Base-by-base conservation (phyloP, 345 rosid species). In the Barbarea vulgaris region DNA sequence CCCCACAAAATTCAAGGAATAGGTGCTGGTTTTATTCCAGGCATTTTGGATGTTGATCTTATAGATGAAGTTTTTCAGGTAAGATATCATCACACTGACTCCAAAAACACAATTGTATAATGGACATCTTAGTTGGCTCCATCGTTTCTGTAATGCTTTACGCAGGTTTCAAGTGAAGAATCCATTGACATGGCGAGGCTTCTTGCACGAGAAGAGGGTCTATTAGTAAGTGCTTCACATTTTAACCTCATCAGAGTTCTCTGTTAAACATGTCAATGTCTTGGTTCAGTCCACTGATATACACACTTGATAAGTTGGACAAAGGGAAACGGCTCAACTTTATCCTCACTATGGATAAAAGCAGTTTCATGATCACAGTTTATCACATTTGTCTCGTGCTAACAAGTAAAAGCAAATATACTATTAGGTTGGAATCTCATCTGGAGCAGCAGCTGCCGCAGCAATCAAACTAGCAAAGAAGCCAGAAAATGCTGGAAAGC, bases 1-100 rank as follows among this genome's bases (percentile, higher is more conserved):
- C 97, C 97, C 6, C 98, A 91, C 81, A 93, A 91, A 84, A 91
- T 93, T 77, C 98, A 91, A 81, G 98, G 97, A 65, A 89, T 93
- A 62, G 96, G 98, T 67, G 98, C 96, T 70, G 98, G 92, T 68
- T 93, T 93, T 74, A 66, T 89, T 54, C 98, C 98, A 30, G 82
- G 91, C 65, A 95, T 93, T 69, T 82, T 91, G 88, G 87, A 89
- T 33, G 88, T 91, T 58, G 58, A 67, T 78, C 58, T 87, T 18
- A 77, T 91, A 11, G 93, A 93, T 81, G 96, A 91, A 85, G 88
- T 88, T 67, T 74, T 93, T 84, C 93, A 85, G 81, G 97, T 91
- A 84, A 86, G 79, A 61, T 51, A n/a, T 57, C 31, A 53, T 51
- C 37, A 31, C 7, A 1, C 28, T 48, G 44, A 22, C 2, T 17